These are phyloP conservation scores for Allium sativum DNA, from an alignment of 106 monocot genomes.

Conservation along the genomic window DNA sequence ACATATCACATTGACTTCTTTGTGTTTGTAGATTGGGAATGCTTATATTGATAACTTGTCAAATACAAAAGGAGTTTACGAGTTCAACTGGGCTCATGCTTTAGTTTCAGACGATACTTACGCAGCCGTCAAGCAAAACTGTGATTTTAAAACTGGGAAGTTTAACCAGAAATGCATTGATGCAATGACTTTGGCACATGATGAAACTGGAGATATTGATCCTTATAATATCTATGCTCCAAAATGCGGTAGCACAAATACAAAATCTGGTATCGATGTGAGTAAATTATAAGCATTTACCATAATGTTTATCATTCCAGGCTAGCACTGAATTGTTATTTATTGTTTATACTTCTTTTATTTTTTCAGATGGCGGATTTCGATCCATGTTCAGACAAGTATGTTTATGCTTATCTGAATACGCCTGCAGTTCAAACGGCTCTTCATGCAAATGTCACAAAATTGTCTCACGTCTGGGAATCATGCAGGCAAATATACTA, in stretches of 20 bases:
- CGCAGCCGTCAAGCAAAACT: background rate
- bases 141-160: constrained; percentile 1
- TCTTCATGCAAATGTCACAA: constrained; percentile 4
- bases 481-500: background rate
- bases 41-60: constrained; percentile 10
- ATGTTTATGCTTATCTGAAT: background rate
- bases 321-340: background rate
- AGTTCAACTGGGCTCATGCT: constrained; percentile 36
- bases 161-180: background rate
- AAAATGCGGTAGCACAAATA: constrained; percentile 11
- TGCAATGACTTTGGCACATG: background rate
- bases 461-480: background rate
- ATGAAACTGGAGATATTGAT: constrained; percentile 11
- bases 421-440: constrained; percentile 4
- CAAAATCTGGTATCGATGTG: background rate
- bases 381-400: constrained; percentile 6
- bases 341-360: background rate
- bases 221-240: constrained; percentile 55
- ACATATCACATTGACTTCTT: too few species aligned
- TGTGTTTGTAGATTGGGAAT: constrained; percentile 31
- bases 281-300: too few species aligned
- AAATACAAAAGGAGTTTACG: constrained; percentile 1
- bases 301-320: background rate
- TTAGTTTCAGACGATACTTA: constrained; percentile 28
- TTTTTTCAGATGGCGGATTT: constrained; percentile 3